Base-by-base conservation (phyloP, 225 moss, liverwort and hornwort genomes). In the Lunularia cruciata region DNA sequence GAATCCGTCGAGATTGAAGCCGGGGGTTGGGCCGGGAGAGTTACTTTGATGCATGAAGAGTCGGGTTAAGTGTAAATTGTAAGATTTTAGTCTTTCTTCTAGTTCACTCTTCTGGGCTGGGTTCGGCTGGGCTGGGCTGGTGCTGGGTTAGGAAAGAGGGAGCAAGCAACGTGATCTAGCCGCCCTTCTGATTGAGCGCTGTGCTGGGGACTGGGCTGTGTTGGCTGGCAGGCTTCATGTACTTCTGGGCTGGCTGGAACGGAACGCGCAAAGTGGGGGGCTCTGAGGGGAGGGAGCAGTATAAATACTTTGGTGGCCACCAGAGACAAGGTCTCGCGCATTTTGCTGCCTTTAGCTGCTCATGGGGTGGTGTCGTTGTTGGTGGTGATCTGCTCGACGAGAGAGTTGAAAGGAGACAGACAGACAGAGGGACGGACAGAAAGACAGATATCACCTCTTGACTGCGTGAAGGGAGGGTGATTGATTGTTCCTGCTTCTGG, bases 181-280 rank as follows among this genome's bases (percentile, higher is more conserved):
- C 26, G 42, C 46, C 59, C 59, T 59, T 59, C 59, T 54, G n/a
- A n/a, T n/a, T n/a, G 9, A 54, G 54, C 54, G 8, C 54, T 10
- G 54, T 27, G 54, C 27, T 5, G 22, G 6, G 11, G 16, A 35
- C 23, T 22, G 60, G 22, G 35, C 60, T 40, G n/a, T n/a, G n/a
- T n/a, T n/a, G n/a, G n/a, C n/a, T n/a, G n/a, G n/a, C n/a, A n/a
- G n/a, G n/a, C n/a, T n/a, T n/a, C n/a, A n/a, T n/a, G n/a, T n/a
- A n/a, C n/a, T n/a, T n/a, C n/a, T n/a, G n/a, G n/a, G n/a, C n/a
- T n/a, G n/a, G n/a, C n/a, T n/a, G n/a, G n/a, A n/a, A n/a, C n/a
- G n/a, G n/a, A n/a, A n/a, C n/a, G n/a, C n/a, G n/a, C n/a, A n/a
- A n/a, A 42, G 61, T 14, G 34, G 9, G n/a, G 18, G 60, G 25